phyloP scores from a whole-genome alignment of 768 basidiomycete genomes.

The Podaxis sp. region DNA sequence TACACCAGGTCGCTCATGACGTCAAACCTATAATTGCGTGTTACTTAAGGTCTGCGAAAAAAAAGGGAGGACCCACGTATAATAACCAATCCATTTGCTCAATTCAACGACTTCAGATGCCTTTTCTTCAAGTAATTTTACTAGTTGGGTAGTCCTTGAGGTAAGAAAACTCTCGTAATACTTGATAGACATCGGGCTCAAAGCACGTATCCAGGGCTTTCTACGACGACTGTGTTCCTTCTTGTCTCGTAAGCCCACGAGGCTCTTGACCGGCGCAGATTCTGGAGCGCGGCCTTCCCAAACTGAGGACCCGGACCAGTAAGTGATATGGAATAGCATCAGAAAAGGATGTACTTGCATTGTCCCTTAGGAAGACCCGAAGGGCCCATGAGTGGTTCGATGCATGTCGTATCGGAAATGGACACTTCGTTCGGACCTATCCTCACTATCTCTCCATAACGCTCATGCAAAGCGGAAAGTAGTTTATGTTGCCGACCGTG shows the following conservation, averaged over 20 bases:
- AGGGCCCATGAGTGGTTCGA: constrained; percentile 4
- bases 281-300: constrained; percentile 23
- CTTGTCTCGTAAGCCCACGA: constrained; percentile 4
- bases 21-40: constrained; percentile 32
- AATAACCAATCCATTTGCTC: constrained; percentile 34
- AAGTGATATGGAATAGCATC: constrained; percentile 6
- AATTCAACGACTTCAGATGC: constrained; percentile 24
- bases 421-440: constrained; percentile 40
- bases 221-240: constrained; percentile 16
- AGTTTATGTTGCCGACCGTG: constrained; percentile 29
- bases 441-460: not conserved
- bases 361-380: constrained; percentile 25
- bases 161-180: not conserved
- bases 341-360: constrained; percentile 29
- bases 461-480: not conserved
- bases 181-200: not conserved
- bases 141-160: not conserved
- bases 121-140: not conserved
- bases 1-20: constrained; percentile 42
- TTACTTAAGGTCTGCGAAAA: not conserved
- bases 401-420: constrained; percentile 24
- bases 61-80: constrained; percentile 29
- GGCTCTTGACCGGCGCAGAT: constrained; percentile 17
- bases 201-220: not conserved
- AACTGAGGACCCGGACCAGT: not conserved